Percentiles rank a stretch among this genome's conserved stretches.
phyloP scores from a whole-genome alignment of 208 protist genomes.

The Crithidia bombi region DNA sequence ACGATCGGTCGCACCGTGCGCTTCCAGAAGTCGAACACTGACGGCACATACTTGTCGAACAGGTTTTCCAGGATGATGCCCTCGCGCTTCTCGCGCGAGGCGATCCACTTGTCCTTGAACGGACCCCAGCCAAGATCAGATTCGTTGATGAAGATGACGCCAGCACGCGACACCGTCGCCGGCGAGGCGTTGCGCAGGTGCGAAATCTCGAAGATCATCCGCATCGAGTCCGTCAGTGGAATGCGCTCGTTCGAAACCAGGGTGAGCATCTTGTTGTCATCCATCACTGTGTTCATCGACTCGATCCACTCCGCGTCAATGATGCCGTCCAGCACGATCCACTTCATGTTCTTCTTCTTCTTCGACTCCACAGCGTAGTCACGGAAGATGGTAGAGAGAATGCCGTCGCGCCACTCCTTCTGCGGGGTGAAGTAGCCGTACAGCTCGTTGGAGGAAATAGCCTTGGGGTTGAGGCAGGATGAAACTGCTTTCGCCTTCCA shows the following conservation, averaged over 20 bases:
- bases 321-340: constrained; percentile 98
- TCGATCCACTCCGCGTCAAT: constrained; percentile 99
- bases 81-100: constrained; percentile 89
- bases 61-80: constrained; percentile 95
- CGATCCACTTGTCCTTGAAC: constrained; percentile 97
- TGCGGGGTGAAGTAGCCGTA: constrained; percentile 98
- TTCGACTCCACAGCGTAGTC: constrained; percentile 95
- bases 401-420: constrained; percentile 97
- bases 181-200: constrained; percentile 97
- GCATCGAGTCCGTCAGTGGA: constrained; percentile 97
- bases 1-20: constrained; percentile 89
- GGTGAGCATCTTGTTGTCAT: constrained; percentile 99
- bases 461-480: constrained; percentile 97
- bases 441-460: constrained; percentile 98
- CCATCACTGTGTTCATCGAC: constrained; percentile 99
- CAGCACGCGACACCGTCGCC: constrained; percentile 97
- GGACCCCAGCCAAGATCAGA: constrained; percentile 97
- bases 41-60: constrained; percentile 97
- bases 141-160: constrained; percentile 98
- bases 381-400: constrained; percentile 96
- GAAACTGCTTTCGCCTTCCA: constrained; percentile 93
- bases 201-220: constrained; percentile 98
- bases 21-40: constrained; percentile 95
- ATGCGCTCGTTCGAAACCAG: constrained; percentile 99
- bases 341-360: constrained; percentile 96